Base-by-base conservation (phyloP, 73 alveolate species). In the Uronychia binucleata region DNA sequence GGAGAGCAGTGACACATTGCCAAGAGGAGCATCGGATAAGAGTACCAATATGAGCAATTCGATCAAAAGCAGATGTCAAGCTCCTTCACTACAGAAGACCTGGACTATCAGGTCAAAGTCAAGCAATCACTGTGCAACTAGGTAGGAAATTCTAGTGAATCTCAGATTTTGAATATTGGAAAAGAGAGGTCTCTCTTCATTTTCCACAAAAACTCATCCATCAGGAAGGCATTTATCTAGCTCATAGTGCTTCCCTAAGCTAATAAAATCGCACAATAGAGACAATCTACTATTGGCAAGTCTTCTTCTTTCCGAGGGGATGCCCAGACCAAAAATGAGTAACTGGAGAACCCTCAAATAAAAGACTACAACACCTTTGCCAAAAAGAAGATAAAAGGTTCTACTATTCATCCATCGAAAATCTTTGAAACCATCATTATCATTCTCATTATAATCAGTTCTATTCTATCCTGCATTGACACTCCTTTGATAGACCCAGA, bases 401-500 rank as follows among this genome's bases (percentile, higher is more conserved):
- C n/a, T 5, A 46, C 5, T 5, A 46, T 46, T 19, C 5, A 26
- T 28, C 78, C 78, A 1, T 26, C 33, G n/a, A 46, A 46, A 19
- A 19, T 19, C 33, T 60, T 60, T 28, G 78, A 60, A 19, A 60
- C 28, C 30, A 26, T 60, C 78, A 28, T 60, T 5, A 19, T 60
- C 8, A 26, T 28, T 13, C 78, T 60, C 31, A 60, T 60, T 26
- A 60, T 60, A 1, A 26, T 60, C 31, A 60, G 78, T 28, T 26
- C 33, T 1, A 60, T 60, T 28, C 1, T 60, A 8, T 28, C 31
- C 31, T 19, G 33, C 26, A 28, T 60, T 19, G 82, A 76, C 57
- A 76, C 57, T 28, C 82, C 82, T 8, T 29, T 14, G 25, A 1
- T 29, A 13, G 82, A 76, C 59, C 82, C 82, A 25, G 28, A 76